Evolutionary conservation across 2,329 filamentous ascomycete genomes (phyloP).

Genomic region (Ophiostoma ulmi): DNA sequence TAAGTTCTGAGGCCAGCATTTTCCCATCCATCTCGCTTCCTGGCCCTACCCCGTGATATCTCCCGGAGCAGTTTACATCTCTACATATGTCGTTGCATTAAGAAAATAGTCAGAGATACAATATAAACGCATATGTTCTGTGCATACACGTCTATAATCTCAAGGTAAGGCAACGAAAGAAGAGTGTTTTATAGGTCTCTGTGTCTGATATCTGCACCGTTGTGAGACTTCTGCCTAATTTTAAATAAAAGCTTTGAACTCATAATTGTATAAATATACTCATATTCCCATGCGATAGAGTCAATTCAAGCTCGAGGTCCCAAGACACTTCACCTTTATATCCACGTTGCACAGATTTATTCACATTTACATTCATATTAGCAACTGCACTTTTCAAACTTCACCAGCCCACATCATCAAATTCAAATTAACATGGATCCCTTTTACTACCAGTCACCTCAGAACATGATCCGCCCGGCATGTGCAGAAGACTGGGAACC

Average conservation of each 20-base stretch:
- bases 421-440: not conserved
- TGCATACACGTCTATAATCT: not conserved
- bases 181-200: not conserved
- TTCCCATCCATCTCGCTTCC: not conserved
- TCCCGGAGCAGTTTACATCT: not conserved
- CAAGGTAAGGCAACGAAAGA: not conserved
- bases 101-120: not conserved
- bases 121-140: not conserved
- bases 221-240: not conserved
- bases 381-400: not conserved
- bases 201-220: not conserved
- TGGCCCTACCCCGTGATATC: not conserved
- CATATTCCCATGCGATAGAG: not conserved
- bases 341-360: not conserved
- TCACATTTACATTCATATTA: not conserved
- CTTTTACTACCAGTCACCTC: not conserved
- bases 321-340: not conserved
- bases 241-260: not conserved
- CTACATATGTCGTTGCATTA: not conserved
- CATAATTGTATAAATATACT: not conserved
- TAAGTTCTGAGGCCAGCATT: not conserved
- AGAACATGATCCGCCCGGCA: constrained; percentile 27
- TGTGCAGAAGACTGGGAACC: constrained; percentile 35
- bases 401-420: not conserved
- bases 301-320: not conserved